These are phyloP conservation scores for Pholiota conissans DNA, from an alignment of 768 basidiomycete genomes.

Conservation along the genomic window DNA sequence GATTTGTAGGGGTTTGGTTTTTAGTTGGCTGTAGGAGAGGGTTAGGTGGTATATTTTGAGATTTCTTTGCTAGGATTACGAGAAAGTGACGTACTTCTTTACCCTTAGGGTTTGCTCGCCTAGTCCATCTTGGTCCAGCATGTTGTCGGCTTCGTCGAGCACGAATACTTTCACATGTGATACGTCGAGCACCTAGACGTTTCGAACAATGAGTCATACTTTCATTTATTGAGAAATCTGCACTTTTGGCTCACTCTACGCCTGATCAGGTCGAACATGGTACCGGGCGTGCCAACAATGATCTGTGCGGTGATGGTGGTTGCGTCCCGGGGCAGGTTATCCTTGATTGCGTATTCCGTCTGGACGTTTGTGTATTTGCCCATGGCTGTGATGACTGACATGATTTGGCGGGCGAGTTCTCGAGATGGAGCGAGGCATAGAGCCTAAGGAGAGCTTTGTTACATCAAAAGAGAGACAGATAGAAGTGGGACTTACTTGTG, in stretches of 20 bases:
- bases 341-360: slow-evolving; percentile 95
- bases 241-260: slow-evolving; percentile 44
- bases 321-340: slow-evolving; percentile 67
- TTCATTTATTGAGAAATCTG: background rate
- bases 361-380: slow-evolving; percentile 93
- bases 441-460: slow-evolving; percentile 51
- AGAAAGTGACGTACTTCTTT: slow-evolving; percentile 70
- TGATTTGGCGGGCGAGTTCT: slow-evolving; percentile 96
- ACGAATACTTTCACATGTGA: slow-evolving; percentile 88
- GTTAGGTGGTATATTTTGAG: background rate
- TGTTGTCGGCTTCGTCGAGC: slow-evolving; percentile 98
- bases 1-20: slow-evolving; percentile 67
- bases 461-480: background rate
- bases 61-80: background rate
- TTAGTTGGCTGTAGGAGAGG: slow-evolving; percentile 50
- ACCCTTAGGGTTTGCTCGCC: slow-evolving; percentile 93
- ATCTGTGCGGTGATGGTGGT: slow-evolving; percentile 82
- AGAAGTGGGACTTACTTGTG: slow-evolving; percentile 58
- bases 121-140: slow-evolving; percentile 92
- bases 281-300: slow-evolving; percentile 95
- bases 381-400: slow-evolving; percentile 92
- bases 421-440: slow-evolving; percentile 97
- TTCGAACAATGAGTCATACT: background rate
- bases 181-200: slow-evolving; percentile 63
- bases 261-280: slow-evolving; percentile 85